phyloP scores from a whole-genome alignment of 768 basidiomycete species.

The Serendipita sp. region DNA sequence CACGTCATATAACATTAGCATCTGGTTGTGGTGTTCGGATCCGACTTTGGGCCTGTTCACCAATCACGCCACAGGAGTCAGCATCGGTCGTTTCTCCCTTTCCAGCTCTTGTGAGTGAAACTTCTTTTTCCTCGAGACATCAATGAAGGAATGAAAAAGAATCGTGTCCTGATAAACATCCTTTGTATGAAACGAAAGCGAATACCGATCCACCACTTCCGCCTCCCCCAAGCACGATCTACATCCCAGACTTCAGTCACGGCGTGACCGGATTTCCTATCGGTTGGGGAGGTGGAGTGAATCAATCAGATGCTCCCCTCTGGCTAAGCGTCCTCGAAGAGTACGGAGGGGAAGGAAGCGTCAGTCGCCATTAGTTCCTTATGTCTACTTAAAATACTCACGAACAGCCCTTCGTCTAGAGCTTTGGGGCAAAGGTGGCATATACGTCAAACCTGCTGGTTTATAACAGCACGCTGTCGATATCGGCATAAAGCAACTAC shows the following conservation, averaged over 20 bases:
- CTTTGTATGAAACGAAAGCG: neutral
- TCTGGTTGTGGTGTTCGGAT: conserved; percentile 24
- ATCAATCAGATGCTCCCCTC: neutral
- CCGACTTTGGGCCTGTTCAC: conserved; percentile 15
- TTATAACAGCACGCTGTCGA: neutral
- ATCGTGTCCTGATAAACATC: too few relatives aligned
- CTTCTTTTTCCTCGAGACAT: neutral
- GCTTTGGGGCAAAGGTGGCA: neutral
- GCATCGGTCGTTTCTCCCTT: conserved; percentile 27
- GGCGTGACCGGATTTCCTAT: neutral
- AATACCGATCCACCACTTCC: neutral
- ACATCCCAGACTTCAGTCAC: conserved; percentile 2
- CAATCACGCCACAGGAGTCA: conserved; percentile 24
- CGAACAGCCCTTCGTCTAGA: too few relatives aligned
- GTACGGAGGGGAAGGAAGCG: neutral
- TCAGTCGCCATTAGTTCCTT: neutral
- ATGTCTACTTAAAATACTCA: too few relatives aligned
- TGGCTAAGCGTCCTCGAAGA: conserved; percentile 1
- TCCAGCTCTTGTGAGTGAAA: neutral
- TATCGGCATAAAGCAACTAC: too few relatives aligned
- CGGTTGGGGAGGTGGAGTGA: neutral
- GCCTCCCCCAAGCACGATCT: neutral
- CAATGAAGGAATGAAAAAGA: neutral
- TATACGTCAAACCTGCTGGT: neutral
- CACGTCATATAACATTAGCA: conserved; percentile 27